Evolutionary conservation across 345 rosid species (phyloP).

Genomic region (Gossypioides kirkii): DNA sequence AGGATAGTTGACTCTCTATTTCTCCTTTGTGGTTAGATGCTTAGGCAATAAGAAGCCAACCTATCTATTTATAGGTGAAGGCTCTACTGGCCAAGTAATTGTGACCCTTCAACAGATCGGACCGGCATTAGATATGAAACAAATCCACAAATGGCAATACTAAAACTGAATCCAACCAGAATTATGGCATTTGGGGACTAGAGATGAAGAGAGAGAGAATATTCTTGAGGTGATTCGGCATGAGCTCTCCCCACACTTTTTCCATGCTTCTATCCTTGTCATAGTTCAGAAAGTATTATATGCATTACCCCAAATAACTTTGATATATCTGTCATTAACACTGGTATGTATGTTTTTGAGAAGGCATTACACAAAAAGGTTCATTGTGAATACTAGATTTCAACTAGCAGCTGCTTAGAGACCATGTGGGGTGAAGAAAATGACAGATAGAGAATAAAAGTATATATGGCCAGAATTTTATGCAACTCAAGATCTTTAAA

Average conservation of each 20-base stretch:
- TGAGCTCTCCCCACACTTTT: background rate
- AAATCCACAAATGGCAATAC: background rate
- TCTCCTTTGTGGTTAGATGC: background rate
- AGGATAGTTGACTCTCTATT: constrained; percentile 21
- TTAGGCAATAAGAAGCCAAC: background rate
- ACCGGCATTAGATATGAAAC: background rate
- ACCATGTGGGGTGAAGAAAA: background rate
- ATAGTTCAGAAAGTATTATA: too few relatives aligned
- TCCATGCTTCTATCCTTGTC: too few relatives aligned
- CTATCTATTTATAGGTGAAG: constrained; percentile 2
- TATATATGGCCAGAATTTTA: too few relatives aligned
- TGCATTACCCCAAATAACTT: too few relatives aligned
- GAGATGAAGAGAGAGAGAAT: background rate
- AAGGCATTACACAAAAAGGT: background rate
- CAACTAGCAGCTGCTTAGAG: background rate
- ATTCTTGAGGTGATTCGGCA: background rate
- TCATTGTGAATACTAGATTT: background rate
- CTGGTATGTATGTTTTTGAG: background rate
- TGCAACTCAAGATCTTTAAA: too few relatives aligned
- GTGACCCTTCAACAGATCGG: background rate
- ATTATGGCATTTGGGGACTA: background rate
- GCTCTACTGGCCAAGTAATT: background rate
- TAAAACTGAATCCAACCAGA: background rate
- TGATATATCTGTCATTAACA: too few relatives aligned
- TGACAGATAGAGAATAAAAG: background rate